These are phyloP conservation scores for Isabelozyma gotoi DNA, from an alignment of 805 yeast species.

Conservation along the genomic window DNA sequence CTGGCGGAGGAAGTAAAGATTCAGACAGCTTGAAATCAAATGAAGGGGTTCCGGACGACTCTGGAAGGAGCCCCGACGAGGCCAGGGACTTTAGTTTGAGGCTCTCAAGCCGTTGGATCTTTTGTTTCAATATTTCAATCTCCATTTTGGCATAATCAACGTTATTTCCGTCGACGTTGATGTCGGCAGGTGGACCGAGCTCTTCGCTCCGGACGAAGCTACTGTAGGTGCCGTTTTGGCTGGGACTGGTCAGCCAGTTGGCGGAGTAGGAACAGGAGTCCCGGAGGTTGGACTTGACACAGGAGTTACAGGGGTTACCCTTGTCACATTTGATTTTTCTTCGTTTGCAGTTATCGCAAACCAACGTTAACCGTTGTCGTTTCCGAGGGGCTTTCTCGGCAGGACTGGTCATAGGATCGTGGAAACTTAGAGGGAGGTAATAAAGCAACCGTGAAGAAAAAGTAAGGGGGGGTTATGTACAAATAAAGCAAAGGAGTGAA, in stretches of 20 bases:
- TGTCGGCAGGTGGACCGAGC: neutral
- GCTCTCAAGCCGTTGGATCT: conserved; percentile 4
- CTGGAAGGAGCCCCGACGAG: neutral
- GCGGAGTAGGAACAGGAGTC: conserved; percentile 13
- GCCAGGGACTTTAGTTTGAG: neutral
- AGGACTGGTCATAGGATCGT: neutral
- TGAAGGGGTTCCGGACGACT: no score
- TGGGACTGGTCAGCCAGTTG: neutral
- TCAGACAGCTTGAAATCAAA: no score
- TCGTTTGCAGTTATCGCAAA: conserved; percentile 45
- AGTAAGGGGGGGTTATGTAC: no score
- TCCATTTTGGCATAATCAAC: conserved; percentile 2
- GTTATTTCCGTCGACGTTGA: neutral
- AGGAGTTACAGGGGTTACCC: conserved; percentile 29
- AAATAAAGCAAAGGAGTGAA: no score
- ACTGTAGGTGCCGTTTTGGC: neutral
- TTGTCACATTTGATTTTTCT: conserved; percentile 50
- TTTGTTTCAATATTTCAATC: conserved; percentile 4
- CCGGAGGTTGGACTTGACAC: conserved; percentile 17
- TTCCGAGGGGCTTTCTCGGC: conserved; percentile 9
- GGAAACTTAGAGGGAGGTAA: no score
- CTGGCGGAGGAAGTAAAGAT: neutral
- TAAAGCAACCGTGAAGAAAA: no score
- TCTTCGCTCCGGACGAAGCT: neutral
- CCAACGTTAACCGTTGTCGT: conserved; percentile 37